Evolutionary conservation across 1,284 basidiomycete genomes (phyloP).

Genomic region (Afroboletus lepidellus): DNA sequence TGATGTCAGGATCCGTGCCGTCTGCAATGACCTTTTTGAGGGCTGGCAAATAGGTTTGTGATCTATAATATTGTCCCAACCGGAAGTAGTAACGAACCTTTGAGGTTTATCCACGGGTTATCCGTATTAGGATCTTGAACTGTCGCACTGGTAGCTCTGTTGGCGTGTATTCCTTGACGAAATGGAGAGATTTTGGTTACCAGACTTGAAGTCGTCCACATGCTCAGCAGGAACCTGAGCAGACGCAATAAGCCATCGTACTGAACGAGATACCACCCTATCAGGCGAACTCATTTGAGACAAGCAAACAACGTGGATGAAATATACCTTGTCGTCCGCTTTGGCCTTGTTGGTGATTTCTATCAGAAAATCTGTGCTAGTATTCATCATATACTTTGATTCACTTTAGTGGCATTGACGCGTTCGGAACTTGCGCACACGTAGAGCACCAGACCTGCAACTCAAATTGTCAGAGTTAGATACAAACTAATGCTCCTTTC

Average conservation of each 20-base stretch:
- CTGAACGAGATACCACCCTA: too few relatives aligned
- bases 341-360: slow-evolving; percentile 99
- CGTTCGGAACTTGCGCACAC: slow-evolving; percentile 18
- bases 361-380: slow-evolving; percentile 89
- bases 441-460: slow-evolving; percentile 82
- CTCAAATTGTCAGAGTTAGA: slow-evolving; percentile 99
- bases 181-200: slow-evolving; percentile 2
- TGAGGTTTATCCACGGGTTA: slow-evolving; percentile 95
- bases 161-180: not conserved
- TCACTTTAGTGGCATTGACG: slow-evolving; percentile 48
- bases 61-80: not conserved
- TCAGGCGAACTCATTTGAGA: too few relatives aligned
- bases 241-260: slow-evolving; percentile 93
- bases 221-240: slow-evolving; percentile 96
- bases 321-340: slow-evolving; percentile 74
- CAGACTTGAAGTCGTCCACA: slow-evolving; percentile 94
- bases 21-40: slow-evolving; percentile 93
- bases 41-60: slow-evolving; percentile 39
- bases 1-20: slow-evolving; percentile 87
- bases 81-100: slow-evolving; percentile 40
- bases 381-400: slow-evolving; percentile 86
- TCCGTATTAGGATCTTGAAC: slow-evolving; percentile 97
- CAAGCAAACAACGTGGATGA: not conserved
- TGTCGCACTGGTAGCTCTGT: slow-evolving; percentile 53
- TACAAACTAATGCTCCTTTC: slow-evolving; percentile 98